These are phyloP conservation scores for Salvia miltiorrhiza DNA, from an alignment of 257 asterid species.

Conservation along the genomic window DNA sequence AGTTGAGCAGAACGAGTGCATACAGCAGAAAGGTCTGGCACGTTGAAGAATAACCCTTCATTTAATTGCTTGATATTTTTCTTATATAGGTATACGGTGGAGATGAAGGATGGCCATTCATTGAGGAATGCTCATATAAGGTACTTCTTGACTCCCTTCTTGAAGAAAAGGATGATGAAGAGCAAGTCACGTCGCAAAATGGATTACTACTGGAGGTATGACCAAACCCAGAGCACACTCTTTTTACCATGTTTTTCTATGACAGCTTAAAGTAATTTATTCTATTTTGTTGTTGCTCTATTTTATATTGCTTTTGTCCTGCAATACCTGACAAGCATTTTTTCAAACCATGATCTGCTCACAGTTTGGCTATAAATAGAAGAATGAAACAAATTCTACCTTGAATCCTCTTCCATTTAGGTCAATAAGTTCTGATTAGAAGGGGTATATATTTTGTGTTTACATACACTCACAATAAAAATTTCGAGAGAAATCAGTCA, in stretches of 20 bases:
- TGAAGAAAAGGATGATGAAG: background rate
- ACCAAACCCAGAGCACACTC: background rate
- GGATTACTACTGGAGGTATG: slow-evolving; percentile 28
- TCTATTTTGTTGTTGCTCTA: background rate
- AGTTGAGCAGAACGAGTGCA: background rate
- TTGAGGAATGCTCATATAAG: background rate
- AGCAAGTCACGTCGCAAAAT: background rate
- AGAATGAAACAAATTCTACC: background rate
- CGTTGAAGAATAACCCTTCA: background rate
- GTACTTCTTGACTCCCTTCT: slow-evolving; percentile 6
- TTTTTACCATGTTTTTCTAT: background rate
- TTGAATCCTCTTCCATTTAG: background rate
- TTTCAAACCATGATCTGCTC: background rate
- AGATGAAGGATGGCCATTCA: slow-evolving; percentile 14
- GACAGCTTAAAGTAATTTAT: background rate
- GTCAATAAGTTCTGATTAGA: background rate
- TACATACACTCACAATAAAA: background rate
- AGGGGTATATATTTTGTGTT: slow-evolving; percentile 1
- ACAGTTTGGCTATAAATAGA: background rate
- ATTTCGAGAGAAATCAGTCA: background rate
- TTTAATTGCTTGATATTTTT: background rate
- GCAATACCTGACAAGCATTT: background rate
- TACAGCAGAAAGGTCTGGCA: background rate
- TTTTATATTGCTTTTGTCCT: background rate
- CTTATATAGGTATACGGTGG: background rate